These are phyloP conservation scores for Stemphylium lycopersici DNA, from an alignment of 2,329 filamentous ascomycete species.

Conservation along the genomic window DNA sequence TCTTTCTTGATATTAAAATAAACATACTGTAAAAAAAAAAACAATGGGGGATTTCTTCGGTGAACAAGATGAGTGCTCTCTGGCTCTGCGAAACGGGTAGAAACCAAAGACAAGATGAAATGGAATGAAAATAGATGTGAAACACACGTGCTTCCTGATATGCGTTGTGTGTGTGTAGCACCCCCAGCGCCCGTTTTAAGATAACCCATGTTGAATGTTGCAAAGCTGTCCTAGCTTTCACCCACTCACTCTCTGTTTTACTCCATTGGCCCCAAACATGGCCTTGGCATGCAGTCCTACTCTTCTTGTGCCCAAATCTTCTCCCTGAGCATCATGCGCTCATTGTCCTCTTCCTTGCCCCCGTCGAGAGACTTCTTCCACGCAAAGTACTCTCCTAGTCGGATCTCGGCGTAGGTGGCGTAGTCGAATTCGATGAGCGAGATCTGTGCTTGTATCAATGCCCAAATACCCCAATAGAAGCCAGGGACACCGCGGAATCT, in stretches of 20 bases:
- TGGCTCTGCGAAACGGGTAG: no score
- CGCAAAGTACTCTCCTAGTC: conserved; percentile 89
- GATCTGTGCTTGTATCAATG: conserved; percentile 90
- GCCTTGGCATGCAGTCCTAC: conserved; percentile 8
- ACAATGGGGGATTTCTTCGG: no score
- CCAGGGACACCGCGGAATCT: conserved; percentile 86
- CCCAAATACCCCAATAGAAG: conserved; percentile 93
- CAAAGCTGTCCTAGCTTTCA: not conserved
- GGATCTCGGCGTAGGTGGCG: conserved; percentile 82
- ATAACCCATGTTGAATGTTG: not conserved
- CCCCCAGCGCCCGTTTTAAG: not conserved
- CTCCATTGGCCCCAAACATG: not conserved
- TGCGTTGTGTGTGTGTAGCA: not conserved
- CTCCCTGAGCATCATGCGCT: conserved; percentile 69
- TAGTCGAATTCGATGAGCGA: conserved; percentile 98
- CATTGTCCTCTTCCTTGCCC: conserved; percentile 65
- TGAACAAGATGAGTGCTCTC: no score
- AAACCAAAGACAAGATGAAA: not conserved
- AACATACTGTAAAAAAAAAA: no score
- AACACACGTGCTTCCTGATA: not conserved
- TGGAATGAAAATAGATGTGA: not conserved
- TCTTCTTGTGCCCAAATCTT: conserved; percentile 74
- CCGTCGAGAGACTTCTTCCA: conserved; percentile 80
- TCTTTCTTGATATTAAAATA: no score
- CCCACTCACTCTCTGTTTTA: not conserved